Evolutionary conservation across 139 green algal species (phyloP), one percentile per base, ranked within the genome.

Genomic region (Chlamydomonas applanata): DNA sequence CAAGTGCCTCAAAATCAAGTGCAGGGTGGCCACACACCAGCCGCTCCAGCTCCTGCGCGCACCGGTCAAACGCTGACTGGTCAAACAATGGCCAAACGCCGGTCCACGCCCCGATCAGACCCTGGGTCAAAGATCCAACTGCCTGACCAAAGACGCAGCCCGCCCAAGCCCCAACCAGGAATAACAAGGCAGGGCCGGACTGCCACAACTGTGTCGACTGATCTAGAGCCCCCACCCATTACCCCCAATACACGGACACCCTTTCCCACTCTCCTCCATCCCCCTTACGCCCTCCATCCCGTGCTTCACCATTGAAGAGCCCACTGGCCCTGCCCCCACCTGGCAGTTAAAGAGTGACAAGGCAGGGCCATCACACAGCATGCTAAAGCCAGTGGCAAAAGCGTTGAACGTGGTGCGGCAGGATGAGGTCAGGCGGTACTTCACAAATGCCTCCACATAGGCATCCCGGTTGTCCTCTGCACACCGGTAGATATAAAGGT

Each of bases 11-110:
- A 82, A 97, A 98, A 86, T 98, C 94, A 4, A 98, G 88, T 44
- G 89, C 75, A 17, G 92, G 93, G 80, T 93, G 94, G 79, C 94
- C 94, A 81, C 93, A 97, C 69, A 97, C 85, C 64, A 97, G 85
- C 25, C 90, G 83, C 81, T 97, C 91, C 73, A 97, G 80, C 88
- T 98, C 94, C 53, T 92, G 89, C 19, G 40, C 11, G 36, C 16
- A 68, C 60, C 25, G 19, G 27, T 20, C 60, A 68, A 4, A 62
- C 22, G 53, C 20, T 62, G 46, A 14, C 17, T 56, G 20, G 22
- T 32, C 20, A 29, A 25, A 62, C 9, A 14, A 9, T 7, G 24
- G 24, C 9, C 53, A 62, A 62, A 62, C 53, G 20, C 53, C 20
- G 53, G 53, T 32, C 53, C 40, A 49, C 40, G 11, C 40, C 40